Evolutionary conservation across 169 alveolate genomes (phyloP).

Genomic region (Cryptosporidium canis): DNA sequence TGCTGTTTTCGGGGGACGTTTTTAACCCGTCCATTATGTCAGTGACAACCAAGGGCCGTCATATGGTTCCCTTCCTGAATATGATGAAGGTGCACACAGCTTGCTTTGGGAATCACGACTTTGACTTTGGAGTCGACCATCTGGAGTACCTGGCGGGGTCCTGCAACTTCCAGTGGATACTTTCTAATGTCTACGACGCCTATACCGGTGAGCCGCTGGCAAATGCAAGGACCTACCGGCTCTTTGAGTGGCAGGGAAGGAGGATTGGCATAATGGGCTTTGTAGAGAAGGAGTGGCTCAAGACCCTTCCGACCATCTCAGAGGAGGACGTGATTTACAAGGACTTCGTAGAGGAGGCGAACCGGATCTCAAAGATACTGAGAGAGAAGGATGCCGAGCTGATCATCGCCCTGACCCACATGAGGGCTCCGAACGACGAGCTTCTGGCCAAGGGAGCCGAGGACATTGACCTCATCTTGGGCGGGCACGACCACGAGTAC

Average conservation of each 20-base stretch:
- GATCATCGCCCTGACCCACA: slow-evolving; percentile 91
- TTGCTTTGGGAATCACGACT: slow-evolving; percentile 94
- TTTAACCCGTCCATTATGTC: slow-evolving; percentile 90
- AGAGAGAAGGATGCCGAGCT: slow-evolving; percentile 86
- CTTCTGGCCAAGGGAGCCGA: slow-evolving; percentile 81
- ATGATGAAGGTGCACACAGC: slow-evolving; percentile 85
- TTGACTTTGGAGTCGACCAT: slow-evolving; percentile 88
- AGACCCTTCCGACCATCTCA: slow-evolving; percentile 82
- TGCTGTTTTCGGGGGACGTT: slow-evolving; percentile 89
- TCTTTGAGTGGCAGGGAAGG: slow-evolving; percentile 81
- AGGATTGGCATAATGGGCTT: slow-evolving; percentile 88
- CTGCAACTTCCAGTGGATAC: slow-evolving; percentile 85
- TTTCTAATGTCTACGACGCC: slow-evolving; percentile 82
- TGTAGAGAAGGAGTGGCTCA: slow-evolving; percentile 91
- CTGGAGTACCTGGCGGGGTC: slow-evolving; percentile 81
- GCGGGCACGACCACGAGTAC: slow-evolving; percentile 91
- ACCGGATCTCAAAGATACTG: slow-evolving; percentile 75
- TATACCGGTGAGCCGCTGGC: slow-evolving; percentile 82
- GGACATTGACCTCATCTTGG: slow-evolving; percentile 88
- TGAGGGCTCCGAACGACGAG: slow-evolving; percentile 89
- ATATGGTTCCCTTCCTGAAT: slow-evolving; percentile 85
- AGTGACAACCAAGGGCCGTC: slow-evolving; percentile 84
- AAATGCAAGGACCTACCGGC: slow-evolving; percentile 78
- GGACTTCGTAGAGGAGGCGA: slow-evolving; percentile 83
- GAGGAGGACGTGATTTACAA: slow-evolving; percentile 83